Conservation (phyloP, 2,329 filamentous ascomycete genomes). For the Rutstroemia sp. region DNA sequence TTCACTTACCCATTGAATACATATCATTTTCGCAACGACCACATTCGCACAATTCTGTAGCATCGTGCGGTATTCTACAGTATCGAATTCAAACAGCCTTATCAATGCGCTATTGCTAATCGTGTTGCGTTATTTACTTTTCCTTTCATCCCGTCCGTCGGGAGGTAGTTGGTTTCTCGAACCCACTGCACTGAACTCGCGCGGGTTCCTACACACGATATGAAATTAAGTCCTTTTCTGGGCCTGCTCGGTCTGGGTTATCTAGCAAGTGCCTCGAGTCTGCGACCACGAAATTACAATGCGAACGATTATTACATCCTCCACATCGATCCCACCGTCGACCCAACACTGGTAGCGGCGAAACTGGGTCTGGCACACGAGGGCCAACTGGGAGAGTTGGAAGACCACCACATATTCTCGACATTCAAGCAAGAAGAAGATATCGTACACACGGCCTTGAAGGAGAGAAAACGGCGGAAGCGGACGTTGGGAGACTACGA, state of each 20-base stretch:
- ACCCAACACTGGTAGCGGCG: conserved; percentile 62
- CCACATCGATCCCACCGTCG: conserved; percentile 61
- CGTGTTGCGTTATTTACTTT: not conserved
- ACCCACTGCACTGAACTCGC: not conserved
- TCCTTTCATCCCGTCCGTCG: not conserved
- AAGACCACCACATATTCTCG: conserved; percentile 80
- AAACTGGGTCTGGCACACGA: conserved; percentile 73
- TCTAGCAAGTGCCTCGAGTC: conserved; percentile 37
- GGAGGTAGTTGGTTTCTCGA: not conserved
- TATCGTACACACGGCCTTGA: conserved; percentile 47
- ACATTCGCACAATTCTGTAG: not conserved
- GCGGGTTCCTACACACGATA: not conserved
- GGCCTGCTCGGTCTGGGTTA: conserved; percentile 46
- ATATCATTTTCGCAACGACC: not conserved
- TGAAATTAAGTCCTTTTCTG: conserved; percentile 40
- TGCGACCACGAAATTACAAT: conserved; percentile 63
- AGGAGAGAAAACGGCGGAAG: conserved; percentile 50
- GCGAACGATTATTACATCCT: conserved; percentile 89
- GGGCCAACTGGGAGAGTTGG: conserved; percentile 69
- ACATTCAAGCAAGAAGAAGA: conserved; percentile 55
- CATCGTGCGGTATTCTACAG: not conserved
- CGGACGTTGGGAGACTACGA: conserved; percentile 46
- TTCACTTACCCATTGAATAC: not conserved
- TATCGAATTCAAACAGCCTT: not conserved
- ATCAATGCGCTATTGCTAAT: conserved; percentile 20